Conservation (phyloP, 2,329 filamentous ascomycete species). For the Xylaria sp. region DNA sequence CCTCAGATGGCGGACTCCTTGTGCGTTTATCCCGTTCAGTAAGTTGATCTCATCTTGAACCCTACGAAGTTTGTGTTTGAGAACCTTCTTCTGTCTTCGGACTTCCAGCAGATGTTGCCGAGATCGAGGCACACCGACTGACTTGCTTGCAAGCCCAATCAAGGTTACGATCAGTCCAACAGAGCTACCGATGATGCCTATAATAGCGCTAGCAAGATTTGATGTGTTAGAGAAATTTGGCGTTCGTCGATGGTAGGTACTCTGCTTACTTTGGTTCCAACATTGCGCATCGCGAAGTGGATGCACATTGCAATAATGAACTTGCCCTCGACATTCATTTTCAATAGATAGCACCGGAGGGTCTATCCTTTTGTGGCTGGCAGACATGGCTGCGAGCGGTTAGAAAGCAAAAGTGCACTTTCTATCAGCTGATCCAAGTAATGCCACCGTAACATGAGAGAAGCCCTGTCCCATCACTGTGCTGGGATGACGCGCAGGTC, state of each 20-base stretch:
- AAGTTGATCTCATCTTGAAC: conserved; percentile 8
- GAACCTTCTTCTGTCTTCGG: conserved; percentile 1
- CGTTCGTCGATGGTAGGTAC: not conserved
- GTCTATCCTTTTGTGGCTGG: not conserved
- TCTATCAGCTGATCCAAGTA: not conserved
- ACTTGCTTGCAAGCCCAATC: conserved; percentile 10
- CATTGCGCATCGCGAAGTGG: conserved; percentile 7
- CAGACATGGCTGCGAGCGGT: conserved; percentile 1
- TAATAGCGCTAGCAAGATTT: conserved; percentile 14
- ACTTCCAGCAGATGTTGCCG: conserved; percentile 11
- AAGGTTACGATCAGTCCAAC: conserved; percentile 8
- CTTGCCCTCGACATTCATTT: not conserved
- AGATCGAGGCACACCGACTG: conserved; percentile 8
- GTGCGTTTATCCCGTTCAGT: conserved; percentile 1
- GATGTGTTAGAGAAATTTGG: not conserved
- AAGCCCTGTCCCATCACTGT: not conserved
- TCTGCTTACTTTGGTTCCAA: conserved; percentile 16
- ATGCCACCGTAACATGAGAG: conserved; percentile 9
- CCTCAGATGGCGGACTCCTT: conserved; percentile 3
- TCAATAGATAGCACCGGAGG: not conserved
- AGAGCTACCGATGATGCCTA: conserved; percentile 22
- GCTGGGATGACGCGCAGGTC: not conserved
- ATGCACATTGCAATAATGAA: not conserved
- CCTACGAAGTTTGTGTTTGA: conserved; percentile 3
- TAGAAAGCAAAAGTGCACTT: not conserved